Conservation (phyloP, 306 rosid genomes). For the Gleditsia sinensis region DNA sequence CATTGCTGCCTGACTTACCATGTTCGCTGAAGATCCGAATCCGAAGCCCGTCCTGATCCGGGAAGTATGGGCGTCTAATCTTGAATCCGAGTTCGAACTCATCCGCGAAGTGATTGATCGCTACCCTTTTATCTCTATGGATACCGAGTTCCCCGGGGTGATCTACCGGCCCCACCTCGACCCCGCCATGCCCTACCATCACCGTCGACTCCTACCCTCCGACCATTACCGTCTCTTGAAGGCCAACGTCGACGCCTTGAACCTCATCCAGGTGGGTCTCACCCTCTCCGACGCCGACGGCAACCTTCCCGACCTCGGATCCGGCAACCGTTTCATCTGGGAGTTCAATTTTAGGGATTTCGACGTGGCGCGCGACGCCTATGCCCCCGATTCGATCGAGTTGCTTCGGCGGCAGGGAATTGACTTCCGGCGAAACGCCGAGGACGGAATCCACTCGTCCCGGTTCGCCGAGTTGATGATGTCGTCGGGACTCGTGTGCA, state of each 20-base stretch:
- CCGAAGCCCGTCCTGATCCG: constrained; percentile 47
- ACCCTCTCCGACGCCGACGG: constrained; percentile 64
- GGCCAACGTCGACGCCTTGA: constrained; percentile 69
- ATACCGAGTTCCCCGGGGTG: constrained; percentile 76
- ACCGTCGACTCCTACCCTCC: constrained; percentile 41
- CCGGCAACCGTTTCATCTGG: constrained; percentile 52
- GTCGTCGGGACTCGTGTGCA: constrained; percentile 63
- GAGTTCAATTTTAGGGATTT: constrained; percentile 77
- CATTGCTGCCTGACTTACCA: neutral
- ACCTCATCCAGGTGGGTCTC: constrained; percentile 72
- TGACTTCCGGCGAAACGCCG: constrained; percentile 51
- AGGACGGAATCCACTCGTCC: constrained; percentile 42
- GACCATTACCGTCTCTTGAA: constrained; percentile 64
- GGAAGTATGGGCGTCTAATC: constrained; percentile 63
- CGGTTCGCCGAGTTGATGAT: constrained; percentile 58
- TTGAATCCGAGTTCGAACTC: constrained; percentile 53
- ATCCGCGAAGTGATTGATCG: constrained; percentile 43
- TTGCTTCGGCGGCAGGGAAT: constrained; percentile 66
- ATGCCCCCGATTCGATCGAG: constrained; percentile 69
- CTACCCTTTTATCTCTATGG: constrained; percentile 65
- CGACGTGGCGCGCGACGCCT: constrained; percentile 49
- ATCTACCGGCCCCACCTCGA: constrained; percentile 41
- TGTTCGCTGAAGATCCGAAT: constrained; percentile 20
- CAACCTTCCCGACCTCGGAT: constrained; percentile 65
- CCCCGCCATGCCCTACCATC: constrained; percentile 26